A percentile compares a stretch with the other conserved stretches of the same genome.
These are phyloP conservation scores for Globisporangium okanoganense DNA, from an alignment of 352 stramenopile species.

Conservation along the genomic window DNA sequence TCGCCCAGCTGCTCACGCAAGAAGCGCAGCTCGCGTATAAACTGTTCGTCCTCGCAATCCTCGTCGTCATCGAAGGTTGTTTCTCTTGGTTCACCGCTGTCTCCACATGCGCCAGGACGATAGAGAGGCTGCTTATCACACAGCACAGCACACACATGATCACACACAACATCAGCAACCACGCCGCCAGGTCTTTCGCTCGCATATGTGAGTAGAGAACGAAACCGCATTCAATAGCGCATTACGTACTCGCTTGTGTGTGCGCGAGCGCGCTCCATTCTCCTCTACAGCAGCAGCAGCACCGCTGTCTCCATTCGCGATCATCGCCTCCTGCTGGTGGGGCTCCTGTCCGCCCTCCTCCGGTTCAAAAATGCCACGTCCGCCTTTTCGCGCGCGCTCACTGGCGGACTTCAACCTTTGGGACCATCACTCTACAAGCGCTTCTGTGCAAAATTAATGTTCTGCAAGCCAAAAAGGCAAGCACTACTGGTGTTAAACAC, in stretches of 20 bases:
- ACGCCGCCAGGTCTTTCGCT: neutral
- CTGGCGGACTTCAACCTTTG: neutral
- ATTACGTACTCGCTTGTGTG: neutral
- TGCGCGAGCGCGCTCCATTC: neutral
- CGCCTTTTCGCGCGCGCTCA: constrained; percentile 3
- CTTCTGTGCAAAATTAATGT: neutral
- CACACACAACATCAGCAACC: neutral
- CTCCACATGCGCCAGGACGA: neutral
- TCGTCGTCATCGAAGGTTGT: constrained; percentile 1
- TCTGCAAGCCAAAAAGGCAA: neutral
- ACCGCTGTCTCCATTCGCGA: neutral
- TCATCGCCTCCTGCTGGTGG: neutral
- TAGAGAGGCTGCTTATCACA: neutral
- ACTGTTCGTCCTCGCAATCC: constrained; percentile 22
- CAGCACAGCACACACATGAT: neutral
- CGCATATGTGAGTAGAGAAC: too few relatives aligned
- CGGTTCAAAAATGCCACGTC: constrained; percentile 5
- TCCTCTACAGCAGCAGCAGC: neutral
- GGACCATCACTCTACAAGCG: neutral
- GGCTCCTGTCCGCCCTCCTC: neutral
- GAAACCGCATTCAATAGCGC: neutral
- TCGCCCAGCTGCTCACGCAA: constrained; percentile 28
- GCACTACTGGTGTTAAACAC: neutral
- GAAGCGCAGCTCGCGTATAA: constrained; percentile 30
- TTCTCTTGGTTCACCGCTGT: neutral